Percentiles rank a stretch among this genome's conserved stretches.
Conservation (phyloP, 1,139 yeast genomes). For the Kodamaea suecica region DNA sequence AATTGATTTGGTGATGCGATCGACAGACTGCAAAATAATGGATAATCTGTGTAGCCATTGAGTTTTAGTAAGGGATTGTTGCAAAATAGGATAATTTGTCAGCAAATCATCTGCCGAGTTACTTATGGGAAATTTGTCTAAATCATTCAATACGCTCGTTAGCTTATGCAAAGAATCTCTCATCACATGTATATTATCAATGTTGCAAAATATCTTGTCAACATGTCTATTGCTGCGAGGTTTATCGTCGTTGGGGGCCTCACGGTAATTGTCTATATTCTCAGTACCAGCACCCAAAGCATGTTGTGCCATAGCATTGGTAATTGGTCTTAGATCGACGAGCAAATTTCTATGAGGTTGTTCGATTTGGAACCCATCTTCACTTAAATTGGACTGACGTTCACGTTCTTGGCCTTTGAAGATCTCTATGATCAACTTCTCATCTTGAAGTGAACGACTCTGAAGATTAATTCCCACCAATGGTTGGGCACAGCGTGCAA, state of each 20-base stretch:
- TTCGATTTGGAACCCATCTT: constrained; percentile 24
- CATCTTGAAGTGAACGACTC: constrained; percentile 88
- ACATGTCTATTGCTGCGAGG: constrained; percentile 22
- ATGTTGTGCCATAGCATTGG: constrained; percentile 95
- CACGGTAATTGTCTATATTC: constrained; percentile 76
- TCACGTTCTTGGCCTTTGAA: constrained; percentile 49
- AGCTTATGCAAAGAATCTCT: constrained; percentile 74
- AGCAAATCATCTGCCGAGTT: constrained; percentile 41
- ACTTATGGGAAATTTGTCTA: constrained; percentile 51
- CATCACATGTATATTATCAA: constrained; percentile 94
- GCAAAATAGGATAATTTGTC: constrained; percentile 27
- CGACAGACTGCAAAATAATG: constrained; percentile 71
- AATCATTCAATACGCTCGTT: constrained; percentile 59
- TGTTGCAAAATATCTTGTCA: constrained; percentile 75
- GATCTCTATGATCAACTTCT: constrained; percentile 69
- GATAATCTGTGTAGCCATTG: constrained; percentile 79
- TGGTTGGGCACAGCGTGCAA: constrained; percentile 91
- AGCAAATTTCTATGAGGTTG: constrained; percentile 64
- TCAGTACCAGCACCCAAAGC: constrained; percentile 98
- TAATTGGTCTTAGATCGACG: constrained; percentile 87
- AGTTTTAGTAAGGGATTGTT: constrained; percentile 54
- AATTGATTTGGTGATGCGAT: constrained; percentile 72
- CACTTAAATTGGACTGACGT: constrained; percentile 17
- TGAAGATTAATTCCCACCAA: constrained; percentile 82
- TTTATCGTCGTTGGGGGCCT: constrained; percentile 11